These are phyloP conservation scores for Stentor roeselii DNA, from an alignment of 73 alveolate genomes.

Conservation along the genomic window DNA sequence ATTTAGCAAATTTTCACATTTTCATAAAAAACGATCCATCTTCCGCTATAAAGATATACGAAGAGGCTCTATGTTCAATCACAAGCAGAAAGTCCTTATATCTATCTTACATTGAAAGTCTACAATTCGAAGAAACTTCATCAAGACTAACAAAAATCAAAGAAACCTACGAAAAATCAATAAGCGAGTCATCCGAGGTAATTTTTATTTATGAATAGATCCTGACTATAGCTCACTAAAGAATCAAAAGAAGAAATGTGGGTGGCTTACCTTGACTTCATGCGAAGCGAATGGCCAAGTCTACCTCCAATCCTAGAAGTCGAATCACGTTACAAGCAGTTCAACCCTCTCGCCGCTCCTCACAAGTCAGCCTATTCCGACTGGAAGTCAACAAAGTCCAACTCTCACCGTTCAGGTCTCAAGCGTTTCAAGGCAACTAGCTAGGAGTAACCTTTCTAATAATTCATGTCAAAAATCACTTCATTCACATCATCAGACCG, in stretches of 20 bases:
- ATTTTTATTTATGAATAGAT: slow-evolving; percentile 1
- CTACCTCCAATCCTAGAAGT: background rate
- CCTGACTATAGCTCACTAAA: slow-evolving; percentile 4
- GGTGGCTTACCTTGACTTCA: slow-evolving; percentile 12
- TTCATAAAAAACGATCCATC: background rate
- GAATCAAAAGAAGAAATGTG: slow-evolving; percentile 26
- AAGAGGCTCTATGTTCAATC: slow-evolving; percentile 13
- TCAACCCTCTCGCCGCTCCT: background rate
- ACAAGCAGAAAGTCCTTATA: slow-evolving; percentile 12
- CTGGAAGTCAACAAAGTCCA: background rate
- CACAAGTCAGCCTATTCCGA: background rate
- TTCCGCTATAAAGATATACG: slow-evolving; percentile 2
- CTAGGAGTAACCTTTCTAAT: too few species aligned
- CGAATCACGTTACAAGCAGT: background rate
- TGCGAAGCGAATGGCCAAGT: slow-evolving; percentile 12
- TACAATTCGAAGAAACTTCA: background rate
- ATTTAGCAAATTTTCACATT: background rate
- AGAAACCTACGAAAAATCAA: slow-evolving; percentile 24
- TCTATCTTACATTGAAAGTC: background rate
- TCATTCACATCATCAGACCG: too few species aligned
- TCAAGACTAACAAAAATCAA: background rate
- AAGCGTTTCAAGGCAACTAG: too few species aligned
- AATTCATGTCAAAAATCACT: too few species aligned
- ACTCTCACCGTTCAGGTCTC: too few species aligned
- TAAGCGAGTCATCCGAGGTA: background rate